Conservation (phyloP, 2,329 filamentous ascomycete genomes). For the Colletotrichum sp. region DNA sequence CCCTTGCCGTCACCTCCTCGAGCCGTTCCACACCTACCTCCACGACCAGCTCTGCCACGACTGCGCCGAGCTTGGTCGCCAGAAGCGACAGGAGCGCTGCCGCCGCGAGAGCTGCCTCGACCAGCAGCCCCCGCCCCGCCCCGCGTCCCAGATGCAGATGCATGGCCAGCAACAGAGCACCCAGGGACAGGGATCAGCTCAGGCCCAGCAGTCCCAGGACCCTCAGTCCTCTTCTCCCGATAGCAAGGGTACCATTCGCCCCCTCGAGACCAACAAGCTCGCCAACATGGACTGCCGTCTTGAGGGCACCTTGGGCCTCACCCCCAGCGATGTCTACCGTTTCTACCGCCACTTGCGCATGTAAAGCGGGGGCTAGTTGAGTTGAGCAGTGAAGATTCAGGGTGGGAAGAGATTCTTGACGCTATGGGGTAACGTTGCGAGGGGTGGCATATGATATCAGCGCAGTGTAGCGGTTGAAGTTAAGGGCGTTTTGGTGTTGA, state of each 20-base stretch:
- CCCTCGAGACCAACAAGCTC: slow-evolving; percentile 18
- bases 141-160: not conserved
- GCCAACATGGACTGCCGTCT: slow-evolving; percentile 23
- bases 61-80: not conserved
- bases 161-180: not conserved
- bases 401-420: not conserved
- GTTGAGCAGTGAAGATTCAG: not conserved
- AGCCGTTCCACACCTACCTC: not conserved
- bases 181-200: not conserved
- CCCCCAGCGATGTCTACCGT: not conserved
- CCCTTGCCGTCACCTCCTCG: not conserved
- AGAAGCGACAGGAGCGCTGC: not conserved
- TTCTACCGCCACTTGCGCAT: not conserved
- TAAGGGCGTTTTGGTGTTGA: not conserved
- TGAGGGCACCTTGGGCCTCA: not conserved
- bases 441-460: not conserved
- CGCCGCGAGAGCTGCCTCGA: not conserved
- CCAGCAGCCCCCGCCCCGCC: not conserved
- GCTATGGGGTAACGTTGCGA: not conserved
- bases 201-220: not conserved
- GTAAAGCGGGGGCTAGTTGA: not conserved
- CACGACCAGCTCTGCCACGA: slow-evolving; percentile 21
- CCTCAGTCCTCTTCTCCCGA: not conserved
- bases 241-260: not conserved
- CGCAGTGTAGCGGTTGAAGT: not conserved